Evolutionary conservation across 768 basidiomycete genomes (phyloP).

Genomic region (Punctularia strigosozonata): DNA sequence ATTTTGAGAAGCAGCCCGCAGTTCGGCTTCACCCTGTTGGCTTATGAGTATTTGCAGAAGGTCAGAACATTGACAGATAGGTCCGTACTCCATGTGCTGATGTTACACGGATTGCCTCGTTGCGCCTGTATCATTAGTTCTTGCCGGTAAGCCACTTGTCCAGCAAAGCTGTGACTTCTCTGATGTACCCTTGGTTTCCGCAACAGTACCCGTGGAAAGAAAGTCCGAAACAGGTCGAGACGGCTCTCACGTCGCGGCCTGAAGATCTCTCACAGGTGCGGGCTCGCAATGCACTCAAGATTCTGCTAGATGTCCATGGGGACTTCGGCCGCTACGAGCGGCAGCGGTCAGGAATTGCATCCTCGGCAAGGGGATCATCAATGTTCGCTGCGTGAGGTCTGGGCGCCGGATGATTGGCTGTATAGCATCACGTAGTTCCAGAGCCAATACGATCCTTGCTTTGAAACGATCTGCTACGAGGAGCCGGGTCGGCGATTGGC

Average conservation of each 20-base stretch:
- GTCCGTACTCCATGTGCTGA: neutral
- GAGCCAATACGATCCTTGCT: no score
- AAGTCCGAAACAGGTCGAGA: slow-evolving; percentile 55
- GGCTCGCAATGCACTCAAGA: slow-evolving; percentile 91
- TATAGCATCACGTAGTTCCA: no score
- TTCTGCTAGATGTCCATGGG: slow-evolving; percentile 81
- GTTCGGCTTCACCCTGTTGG: slow-evolving; percentile 88
- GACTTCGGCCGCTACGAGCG: slow-evolving; percentile 66
- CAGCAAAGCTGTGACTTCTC: neutral
- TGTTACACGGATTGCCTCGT: neutral
- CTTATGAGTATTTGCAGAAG: slow-evolving; percentile 63
- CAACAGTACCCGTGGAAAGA: slow-evolving; percentile 80
- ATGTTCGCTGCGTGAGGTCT: no score
- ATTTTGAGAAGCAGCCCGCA: slow-evolving; percentile 83
- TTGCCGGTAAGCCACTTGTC: slow-evolving; percentile 17
- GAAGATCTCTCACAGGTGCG: slow-evolving; percentile 84
- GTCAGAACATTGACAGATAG: slow-evolving; percentile 24
- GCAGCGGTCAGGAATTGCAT: no score
- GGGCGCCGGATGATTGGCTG: no score
- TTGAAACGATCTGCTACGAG: no score
- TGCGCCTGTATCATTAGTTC: slow-evolving; percentile 11
- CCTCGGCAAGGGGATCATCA: no score
- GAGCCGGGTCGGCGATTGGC: no score
- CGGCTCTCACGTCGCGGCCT: slow-evolving; percentile 47
- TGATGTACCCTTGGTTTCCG: slow-evolving; percentile 12